Conservation (phyloP, 441 rosid species). For the Viola pubescens region DNA sequence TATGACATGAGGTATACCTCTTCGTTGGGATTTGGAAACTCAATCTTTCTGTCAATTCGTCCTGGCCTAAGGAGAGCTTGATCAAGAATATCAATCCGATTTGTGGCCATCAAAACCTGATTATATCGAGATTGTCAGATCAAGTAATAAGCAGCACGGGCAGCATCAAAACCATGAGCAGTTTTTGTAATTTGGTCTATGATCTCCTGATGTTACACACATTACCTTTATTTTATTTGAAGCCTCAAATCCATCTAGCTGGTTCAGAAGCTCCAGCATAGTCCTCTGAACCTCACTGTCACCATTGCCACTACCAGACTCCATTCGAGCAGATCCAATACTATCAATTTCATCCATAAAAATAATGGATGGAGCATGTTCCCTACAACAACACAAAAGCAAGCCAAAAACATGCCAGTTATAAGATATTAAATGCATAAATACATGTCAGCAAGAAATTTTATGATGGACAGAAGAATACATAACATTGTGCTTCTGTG, state of each 20-base stretch:
- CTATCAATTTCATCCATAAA: slow-evolving; percentile 96
- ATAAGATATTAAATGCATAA: slow-evolving; percentile 6
- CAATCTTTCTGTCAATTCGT: slow-evolving; percentile 92
- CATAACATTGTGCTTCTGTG: no score
- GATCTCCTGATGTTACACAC: neutral
- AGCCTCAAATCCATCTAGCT: slow-evolving; percentile 92
- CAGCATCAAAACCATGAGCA: slow-evolving; percentile 1
- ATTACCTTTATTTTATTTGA: slow-evolving; percentile 92
- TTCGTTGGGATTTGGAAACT: slow-evolving; percentile 93
- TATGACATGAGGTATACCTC: slow-evolving; percentile 35
- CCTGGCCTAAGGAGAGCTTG: slow-evolving; percentile 97
- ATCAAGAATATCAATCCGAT: slow-evolving; percentile 90
- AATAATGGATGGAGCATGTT: slow-evolving; percentile 91
- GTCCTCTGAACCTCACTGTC: slow-evolving; percentile 94
- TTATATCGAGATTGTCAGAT: slow-evolving; percentile 4
- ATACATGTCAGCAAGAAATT: neutral
- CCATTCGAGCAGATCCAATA: slow-evolving; percentile 94
- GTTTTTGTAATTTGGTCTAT: slow-evolving; percentile 1
- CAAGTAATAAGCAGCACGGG: neutral
- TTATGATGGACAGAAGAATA: neutral
- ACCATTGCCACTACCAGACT: slow-evolving; percentile 93
- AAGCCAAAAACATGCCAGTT: neutral
- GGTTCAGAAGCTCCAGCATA: slow-evolving; percentile 96
- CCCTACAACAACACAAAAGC: slow-evolving; percentile 40
- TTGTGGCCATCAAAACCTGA: slow-evolving; percentile 94